Evolutionary conservation across 352 stramenopile genomes (phyloP).

Genomic region (Globisporangium echinulatum): DNA sequence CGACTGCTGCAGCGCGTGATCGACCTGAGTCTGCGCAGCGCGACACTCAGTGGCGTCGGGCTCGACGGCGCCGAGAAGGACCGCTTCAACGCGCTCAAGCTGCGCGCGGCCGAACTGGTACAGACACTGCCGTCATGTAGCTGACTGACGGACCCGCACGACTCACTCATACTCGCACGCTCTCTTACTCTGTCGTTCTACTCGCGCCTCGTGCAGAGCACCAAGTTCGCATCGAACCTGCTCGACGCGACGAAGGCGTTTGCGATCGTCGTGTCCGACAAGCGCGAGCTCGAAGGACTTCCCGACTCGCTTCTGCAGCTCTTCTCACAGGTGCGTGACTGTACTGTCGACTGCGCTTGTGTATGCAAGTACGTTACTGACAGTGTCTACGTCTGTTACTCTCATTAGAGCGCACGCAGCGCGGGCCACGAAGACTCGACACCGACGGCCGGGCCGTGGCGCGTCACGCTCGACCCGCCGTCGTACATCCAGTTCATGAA

Average conservation of each 20-base stretch:
- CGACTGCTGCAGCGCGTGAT: slow-evolving; percentile 68
- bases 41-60: slow-evolving; percentile 91
- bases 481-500: slow-evolving; percentile 96
- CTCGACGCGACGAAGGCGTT: slow-evolving; percentile 96
- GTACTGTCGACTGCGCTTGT: background rate
- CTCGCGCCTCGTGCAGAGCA: slow-evolving; percentile 45
- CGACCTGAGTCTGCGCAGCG: slow-evolving; percentile 80
- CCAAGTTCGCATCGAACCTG: slow-evolving; percentile 96
- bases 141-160: too few relatives aligned
- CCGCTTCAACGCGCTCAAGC: slow-evolving; percentile 95
- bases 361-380: slow-evolving; percentile 13
- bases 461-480: slow-evolving; percentile 92
- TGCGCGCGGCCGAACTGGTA: slow-evolving; percentile 88
- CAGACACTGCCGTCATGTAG: background rate
- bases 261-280: slow-evolving; percentile 83
- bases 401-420: slow-evolving; percentile 54
- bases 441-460: slow-evolving; percentile 87
- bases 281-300: slow-evolving; percentile 84
- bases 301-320: slow-evolving; percentile 89
- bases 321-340: slow-evolving; percentile 69
- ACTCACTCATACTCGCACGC: background rate
- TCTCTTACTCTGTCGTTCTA: background rate
- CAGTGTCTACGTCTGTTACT: slow-evolving; percentile 5
- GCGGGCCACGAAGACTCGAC: slow-evolving; percentile 62
- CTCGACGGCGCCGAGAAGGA: slow-evolving; percentile 89